A percentile compares a stretch with the other conserved stretches of the same genome.
phyloP scores from a whole-genome alignment of 345 rosid species.

The Dipteronia sinensis region DNA sequence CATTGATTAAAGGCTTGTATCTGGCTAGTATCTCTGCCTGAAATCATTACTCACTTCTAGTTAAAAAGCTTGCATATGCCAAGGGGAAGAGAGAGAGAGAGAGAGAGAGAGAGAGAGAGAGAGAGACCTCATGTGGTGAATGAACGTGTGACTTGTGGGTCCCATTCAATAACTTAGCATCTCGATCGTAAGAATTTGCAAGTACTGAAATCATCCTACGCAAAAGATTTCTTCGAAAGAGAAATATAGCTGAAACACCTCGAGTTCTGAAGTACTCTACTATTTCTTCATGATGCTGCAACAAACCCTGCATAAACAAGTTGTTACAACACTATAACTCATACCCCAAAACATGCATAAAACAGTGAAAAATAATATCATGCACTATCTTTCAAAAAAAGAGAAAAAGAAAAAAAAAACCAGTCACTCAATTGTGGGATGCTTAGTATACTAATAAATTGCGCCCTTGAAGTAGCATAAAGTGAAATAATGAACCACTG shows the following conservation, averaged over 20 bases:
- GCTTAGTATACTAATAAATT: background rate
- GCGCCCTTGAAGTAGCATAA: background rate
- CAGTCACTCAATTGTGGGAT: background rate
- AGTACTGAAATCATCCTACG: conserved; percentile 92
- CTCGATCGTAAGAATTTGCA: conserved; percentile 90
- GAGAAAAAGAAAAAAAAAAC: too few species aligned
- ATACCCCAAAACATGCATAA: background rate
- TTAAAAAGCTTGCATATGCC: background rate
- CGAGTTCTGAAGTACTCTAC: conserved; percentile 80
- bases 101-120: conserved; percentile 3
- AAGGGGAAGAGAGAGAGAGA: background rate
- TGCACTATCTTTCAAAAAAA: background rate
- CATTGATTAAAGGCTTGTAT: conserved; percentile 77
- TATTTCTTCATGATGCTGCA: conserved; percentile 82
- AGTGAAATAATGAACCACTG: background rate
- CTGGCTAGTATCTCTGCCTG: conserved; percentile 97
- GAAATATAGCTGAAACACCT: conserved; percentile 87
- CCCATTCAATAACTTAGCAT: conserved; percentile 76
- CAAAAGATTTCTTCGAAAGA: conserved; percentile 89
- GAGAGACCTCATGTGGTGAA: conserved; percentile 74
- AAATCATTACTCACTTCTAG: conserved; percentile 29
- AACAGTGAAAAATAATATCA: background rate
- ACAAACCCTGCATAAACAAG: conserved; percentile 60
- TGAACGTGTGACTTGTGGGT: conserved; percentile 98
- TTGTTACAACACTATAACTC: background rate